Conservation (phyloP, 768 basidiomycete genomes). For the Austroboletus festivus region DNA sequence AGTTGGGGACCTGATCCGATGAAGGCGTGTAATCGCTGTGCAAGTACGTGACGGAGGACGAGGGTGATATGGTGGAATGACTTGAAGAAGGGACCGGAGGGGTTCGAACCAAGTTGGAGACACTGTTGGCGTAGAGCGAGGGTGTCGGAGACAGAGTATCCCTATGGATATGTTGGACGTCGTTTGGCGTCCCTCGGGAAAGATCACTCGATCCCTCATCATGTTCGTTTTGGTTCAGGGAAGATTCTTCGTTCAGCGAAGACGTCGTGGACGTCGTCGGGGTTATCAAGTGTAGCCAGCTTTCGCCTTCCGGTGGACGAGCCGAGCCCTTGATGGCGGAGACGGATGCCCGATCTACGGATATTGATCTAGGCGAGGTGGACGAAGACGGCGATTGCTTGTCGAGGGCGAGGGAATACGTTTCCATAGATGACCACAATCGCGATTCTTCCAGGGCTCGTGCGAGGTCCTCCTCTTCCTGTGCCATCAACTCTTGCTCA, state of each 20-base stretch:
- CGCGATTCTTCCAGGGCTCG: constrained; percentile 58
- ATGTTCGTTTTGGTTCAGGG: constrained; percentile 15
- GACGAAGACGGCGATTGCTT: constrained; percentile 5
- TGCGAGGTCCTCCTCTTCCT: constrained; percentile 66
- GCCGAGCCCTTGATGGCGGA: constrained; percentile 13
- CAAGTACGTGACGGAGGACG: constrained; percentile 8
- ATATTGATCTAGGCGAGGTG: constrained; percentile 6
- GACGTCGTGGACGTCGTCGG: constrained; percentile 23
- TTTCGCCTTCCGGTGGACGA: constrained; percentile 27
- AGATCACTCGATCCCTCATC: constrained; percentile 5
- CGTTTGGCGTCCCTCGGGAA: constrained; percentile 1
- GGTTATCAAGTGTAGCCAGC: constrained; percentile 31
- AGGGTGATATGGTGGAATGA: constrained; percentile 5
- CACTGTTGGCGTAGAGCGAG: constrained; percentile 24
- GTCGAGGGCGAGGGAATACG: constrained; percentile 12
- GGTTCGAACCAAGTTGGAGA: constrained; percentile 20
- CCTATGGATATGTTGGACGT: constrained; percentile 1
- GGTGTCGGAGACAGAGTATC: constrained; percentile 14
- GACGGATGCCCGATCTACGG: constrained; percentile 15
- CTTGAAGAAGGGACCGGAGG: constrained; percentile 11
- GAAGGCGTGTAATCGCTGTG: constrained; percentile 13
- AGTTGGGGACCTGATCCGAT: constrained; percentile 9
- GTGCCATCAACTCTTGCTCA: constrained; percentile 23
- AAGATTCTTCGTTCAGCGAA: constrained; percentile 24
- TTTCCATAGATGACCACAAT: constrained; percentile 13